Evolutionary conservation across 192 early-diverging fungal genomes (phyloP), one percentile per base, ranked within the genome.

Genomic region (Dissophora globulifera): DNA sequence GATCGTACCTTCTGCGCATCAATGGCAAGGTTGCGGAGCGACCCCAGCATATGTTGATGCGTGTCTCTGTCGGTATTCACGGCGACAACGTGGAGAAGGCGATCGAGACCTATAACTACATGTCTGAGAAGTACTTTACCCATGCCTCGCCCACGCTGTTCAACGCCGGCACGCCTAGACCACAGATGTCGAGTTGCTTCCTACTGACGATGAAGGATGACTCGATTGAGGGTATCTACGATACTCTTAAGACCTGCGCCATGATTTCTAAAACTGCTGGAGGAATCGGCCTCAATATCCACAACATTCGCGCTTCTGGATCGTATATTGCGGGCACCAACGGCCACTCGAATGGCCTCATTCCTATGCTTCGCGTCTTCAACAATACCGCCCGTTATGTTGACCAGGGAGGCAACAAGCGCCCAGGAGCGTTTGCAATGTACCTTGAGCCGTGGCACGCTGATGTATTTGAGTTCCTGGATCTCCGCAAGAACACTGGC

Each of bases 361-460:
- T 99, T 27, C 97, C 97, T 7, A 98, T 99, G 96, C 86, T 99
- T 62, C 93, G 96, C 50, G 97, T 99, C 11, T 99, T 90, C 74
- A 98, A 99, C 85, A 96, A 97, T 83, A 99, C 97, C 4, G 96
- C 97, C 13, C 89, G 97, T 32, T 99, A 97, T 79, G 96, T 99
- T n/a, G 95, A 98, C 84, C 97, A 99, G 83, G 97, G 97, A 54
- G 97, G 96, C 32, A 97, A 97, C 87, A 99, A 98, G 87, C 92
- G 96, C 27, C 95, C 95, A 1, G 96, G 97, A 16, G 95, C 95
- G 5, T 98, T 99, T 88, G 97, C 97, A 57, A 91, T 99, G 71
- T 99, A 99, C 84, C 84, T 99, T 32, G 97, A 99, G 82, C 95
- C 96, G 17, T 99, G 97, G 97, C 97, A 99, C 78, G 87, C 97